Evolutionary conservation across 176 grass and related monocot genomes (phyloP).

Genomic region (Ampelocalamus luodianensis): DNA sequence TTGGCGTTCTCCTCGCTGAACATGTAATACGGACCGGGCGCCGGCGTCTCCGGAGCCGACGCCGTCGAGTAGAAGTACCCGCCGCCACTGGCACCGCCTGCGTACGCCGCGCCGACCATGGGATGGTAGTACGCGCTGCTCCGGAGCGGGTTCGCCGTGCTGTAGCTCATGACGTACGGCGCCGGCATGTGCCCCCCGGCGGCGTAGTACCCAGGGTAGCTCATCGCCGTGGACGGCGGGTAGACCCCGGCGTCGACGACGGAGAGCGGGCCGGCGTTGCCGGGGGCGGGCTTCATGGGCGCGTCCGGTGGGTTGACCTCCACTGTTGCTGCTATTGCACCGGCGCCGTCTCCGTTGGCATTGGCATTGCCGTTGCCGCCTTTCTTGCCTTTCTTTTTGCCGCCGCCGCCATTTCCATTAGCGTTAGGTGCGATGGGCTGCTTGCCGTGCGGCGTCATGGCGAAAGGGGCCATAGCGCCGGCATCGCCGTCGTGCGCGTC

Average conservation of each 20-base stretch:
- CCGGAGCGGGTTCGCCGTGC: constrained; percentile 61
- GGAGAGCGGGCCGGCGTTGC: neutral
- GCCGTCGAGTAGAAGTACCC: constrained; percentile 74
- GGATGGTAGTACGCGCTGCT: constrained; percentile 70
- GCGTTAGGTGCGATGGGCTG: constrained; percentile 20
- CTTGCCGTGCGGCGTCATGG: constrained; percentile 47
- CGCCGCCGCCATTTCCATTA: constrained; percentile 31
- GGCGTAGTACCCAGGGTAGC: constrained; percentile 49
- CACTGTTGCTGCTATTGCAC: constrained; percentile 25
- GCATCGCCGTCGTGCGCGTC: constrained; percentile 24
- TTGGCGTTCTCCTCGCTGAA: constrained; percentile 99
- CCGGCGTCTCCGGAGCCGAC: constrained; percentile 38
- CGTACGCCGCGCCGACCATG: constrained; percentile 43
- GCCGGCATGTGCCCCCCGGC: constrained; percentile 28
- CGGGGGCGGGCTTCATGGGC: constrained; percentile 10
- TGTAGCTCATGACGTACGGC: constrained; percentile 86
- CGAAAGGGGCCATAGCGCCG: neutral
- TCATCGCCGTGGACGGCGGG: constrained; percentile 12
- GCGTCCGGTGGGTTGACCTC: constrained; percentile 29
- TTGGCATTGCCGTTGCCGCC: constrained; percentile 34
- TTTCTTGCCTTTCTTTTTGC: constrained; percentile 71
- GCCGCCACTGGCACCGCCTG: constrained; percentile 18
- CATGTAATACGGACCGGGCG: constrained; percentile 81
- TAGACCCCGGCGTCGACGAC: constrained; percentile 25
- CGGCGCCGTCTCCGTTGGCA: constrained; percentile 23